phyloP scores from a whole-genome alignment of 441 rosid genomes.

The Breynia disticha region DNA sequence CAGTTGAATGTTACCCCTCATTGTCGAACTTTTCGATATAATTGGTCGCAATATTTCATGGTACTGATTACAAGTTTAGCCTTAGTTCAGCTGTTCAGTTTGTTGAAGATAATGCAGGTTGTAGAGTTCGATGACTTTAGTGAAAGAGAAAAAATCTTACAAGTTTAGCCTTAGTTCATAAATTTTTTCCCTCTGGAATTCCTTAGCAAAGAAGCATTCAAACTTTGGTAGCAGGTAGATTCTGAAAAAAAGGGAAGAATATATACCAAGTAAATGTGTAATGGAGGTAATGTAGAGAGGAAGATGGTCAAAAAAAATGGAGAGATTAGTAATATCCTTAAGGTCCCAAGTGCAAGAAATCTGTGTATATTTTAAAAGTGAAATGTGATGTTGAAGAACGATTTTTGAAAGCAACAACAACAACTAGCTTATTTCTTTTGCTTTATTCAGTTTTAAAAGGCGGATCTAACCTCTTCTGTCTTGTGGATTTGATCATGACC shows the following conservation, averaged over 20 bases:
- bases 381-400: conserved; percentile 15
- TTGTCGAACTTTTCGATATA: too few relatives aligned
- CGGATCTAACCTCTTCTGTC: conserved; percentile 4
- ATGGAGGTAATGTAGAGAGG: background rate
- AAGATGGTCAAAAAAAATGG: background rate
- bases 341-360: background rate
- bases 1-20: too few relatives aligned
- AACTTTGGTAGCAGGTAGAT: background rate
- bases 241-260: background rate
- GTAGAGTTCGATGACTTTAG: too few relatives aligned
- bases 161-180: too few relatives aligned
- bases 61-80: too few relatives aligned
- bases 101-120: too few relatives aligned
- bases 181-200: background rate
- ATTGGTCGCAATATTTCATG: too few relatives aligned
- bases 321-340: background rate
- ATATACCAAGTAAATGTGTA: background rate
- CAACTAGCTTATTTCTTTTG: conserved; percentile 17
- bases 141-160: background rate
- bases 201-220: background rate
- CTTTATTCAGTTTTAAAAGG: conserved; percentile 15
- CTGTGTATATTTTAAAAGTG: background rate
- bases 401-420: conserved; percentile 22
- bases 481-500: conserved; percentile 7
- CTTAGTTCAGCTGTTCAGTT: too few relatives aligned